phyloP scores from a whole-genome alignment of 2,329 filamentous ascomycete species.

The Aureobasidium pullulans region DNA sequence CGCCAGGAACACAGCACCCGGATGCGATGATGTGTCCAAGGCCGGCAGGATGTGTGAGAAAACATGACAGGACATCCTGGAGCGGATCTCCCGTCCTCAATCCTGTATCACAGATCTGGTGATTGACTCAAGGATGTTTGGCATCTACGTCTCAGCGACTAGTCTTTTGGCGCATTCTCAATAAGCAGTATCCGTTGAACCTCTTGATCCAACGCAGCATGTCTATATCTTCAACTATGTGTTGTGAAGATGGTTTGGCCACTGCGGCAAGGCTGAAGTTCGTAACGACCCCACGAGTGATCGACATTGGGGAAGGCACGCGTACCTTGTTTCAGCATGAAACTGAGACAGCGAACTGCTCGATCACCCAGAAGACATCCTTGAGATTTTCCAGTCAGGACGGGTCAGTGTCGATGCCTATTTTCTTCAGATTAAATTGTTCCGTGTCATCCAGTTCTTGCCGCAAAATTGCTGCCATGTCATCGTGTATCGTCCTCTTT shows the following conservation, averaged over 20 bases:
- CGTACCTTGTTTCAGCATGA: background rate
- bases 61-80: background rate
- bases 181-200: no score
- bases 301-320: slow-evolving; percentile 1
- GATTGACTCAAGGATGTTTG: background rate
- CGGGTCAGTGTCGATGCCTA: slow-evolving; percentile 9
- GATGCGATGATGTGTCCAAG: background rate
- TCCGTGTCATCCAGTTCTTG: background rate
- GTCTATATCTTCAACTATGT: background rate
- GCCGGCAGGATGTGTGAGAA: background rate
- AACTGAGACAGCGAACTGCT: slow-evolving; percentile 7
- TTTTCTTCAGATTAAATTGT: slow-evolving; percentile 4
- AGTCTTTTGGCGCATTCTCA: background rate
- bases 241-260: background rate
- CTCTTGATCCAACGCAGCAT: background rate
- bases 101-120: background rate
- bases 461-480: background rate
- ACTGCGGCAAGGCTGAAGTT: background rate
- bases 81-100: background rate
- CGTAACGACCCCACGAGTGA: background rate
- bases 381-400: background rate
- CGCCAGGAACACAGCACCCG: slow-evolving; percentile 5
- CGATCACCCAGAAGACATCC: background rate
- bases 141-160: no score
- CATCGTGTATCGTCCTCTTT: no score